These are phyloP conservation scores for Fragilaria crotonensis DNA, from an alignment of 108 stramenopile genomes.

Conservation along the genomic window DNA sequence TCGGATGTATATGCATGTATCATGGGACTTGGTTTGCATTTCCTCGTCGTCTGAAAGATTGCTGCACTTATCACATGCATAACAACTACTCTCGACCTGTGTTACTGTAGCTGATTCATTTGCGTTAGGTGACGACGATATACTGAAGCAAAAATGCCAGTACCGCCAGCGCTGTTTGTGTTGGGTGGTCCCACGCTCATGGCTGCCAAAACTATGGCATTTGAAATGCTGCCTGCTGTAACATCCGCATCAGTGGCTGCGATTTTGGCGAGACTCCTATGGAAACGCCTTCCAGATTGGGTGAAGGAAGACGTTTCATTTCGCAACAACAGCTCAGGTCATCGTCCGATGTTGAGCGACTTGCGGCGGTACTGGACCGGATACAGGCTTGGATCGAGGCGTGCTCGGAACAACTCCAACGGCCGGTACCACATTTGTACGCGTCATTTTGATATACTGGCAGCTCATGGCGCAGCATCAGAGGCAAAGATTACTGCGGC, in stretches of 20 bases:
- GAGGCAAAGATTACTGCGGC: too few relatives aligned
- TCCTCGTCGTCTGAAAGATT: too few relatives aligned
- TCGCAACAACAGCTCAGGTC: constrained; percentile 3
- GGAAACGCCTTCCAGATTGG: constrained; percentile 43
- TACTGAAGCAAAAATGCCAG: too few relatives aligned
- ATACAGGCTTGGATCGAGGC: constrained; percentile 30
- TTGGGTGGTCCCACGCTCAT: too few relatives aligned
- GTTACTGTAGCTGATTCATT: too few relatives aligned
- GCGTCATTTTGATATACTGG: constrained; percentile 54
- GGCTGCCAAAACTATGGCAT: too few relatives aligned
- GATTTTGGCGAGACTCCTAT: constrained; percentile 17
- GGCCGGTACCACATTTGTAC: constrained; percentile 47
- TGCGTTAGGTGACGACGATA: too few relatives aligned
- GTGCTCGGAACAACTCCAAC: constrained; percentile 30
- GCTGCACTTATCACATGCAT: too few relatives aligned
- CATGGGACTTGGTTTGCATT: too few relatives aligned
- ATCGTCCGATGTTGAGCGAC: constrained; percentile 31
- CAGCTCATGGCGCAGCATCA: constrained; percentile 34
- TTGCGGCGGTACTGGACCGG: constrained; percentile 40
- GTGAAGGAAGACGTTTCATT: constrained; percentile 50
- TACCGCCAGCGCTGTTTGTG: too few relatives aligned
- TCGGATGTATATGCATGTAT: too few relatives aligned
- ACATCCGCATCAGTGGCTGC: constrained; percentile 18
- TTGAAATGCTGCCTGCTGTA: constrained; percentile 8
- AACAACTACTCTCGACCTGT: too few relatives aligned